Evolutionary conservation across 768 basidiomycete species (phyloP).

Genomic region (Tricholoma flavovirens): DNA sequence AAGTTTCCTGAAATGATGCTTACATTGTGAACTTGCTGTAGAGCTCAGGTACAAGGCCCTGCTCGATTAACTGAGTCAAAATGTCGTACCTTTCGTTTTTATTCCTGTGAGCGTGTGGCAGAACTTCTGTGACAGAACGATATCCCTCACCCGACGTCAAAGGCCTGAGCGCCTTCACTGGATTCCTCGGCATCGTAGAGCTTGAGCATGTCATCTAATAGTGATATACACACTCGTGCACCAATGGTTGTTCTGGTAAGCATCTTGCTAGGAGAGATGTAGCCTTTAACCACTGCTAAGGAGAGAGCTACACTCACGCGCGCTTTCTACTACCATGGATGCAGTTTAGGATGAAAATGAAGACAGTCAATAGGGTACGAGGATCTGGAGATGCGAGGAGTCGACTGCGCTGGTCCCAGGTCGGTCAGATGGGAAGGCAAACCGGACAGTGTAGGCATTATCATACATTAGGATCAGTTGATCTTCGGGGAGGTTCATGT

Average conservation of each 20-base stretch:
- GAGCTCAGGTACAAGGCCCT: conserved; percentile 50
- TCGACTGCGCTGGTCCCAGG: conserved; percentile 35
- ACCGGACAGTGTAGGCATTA: conserved; percentile 6
- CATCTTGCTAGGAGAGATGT: conserved; percentile 35
- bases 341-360: conserved; percentile 72
- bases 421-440: conserved; percentile 11
- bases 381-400: conserved; percentile 61
- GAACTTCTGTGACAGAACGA: conserved; percentile 4
- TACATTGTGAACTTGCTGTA: conserved; percentile 61
- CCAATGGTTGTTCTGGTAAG: conserved; percentile 52
- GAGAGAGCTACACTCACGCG: conserved; percentile 38
- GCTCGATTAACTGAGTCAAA: conserved; percentile 57
- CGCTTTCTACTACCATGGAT: conserved; percentile 50
- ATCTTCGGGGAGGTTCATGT: conserved; percentile 65
- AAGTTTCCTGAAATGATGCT: conserved; percentile 19
- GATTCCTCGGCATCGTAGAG: conserved; percentile 65
- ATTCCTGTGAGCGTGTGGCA: conserved; percentile 6
- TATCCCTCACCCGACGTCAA: conserved; percentile 63
- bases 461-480: conserved; percentile 69
- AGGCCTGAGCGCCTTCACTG: conserved; percentile 60
- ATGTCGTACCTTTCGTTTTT: conserved; percentile 49
- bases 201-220: conserved; percentile 69
- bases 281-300: background rate
- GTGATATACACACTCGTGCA: conserved; percentile 55
- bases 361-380: conserved; percentile 51